These are phyloP conservation scores for Schizosaccharomyces cryophilus DNA, from an alignment of 805 yeast species.

Conservation along the genomic window DNA sequence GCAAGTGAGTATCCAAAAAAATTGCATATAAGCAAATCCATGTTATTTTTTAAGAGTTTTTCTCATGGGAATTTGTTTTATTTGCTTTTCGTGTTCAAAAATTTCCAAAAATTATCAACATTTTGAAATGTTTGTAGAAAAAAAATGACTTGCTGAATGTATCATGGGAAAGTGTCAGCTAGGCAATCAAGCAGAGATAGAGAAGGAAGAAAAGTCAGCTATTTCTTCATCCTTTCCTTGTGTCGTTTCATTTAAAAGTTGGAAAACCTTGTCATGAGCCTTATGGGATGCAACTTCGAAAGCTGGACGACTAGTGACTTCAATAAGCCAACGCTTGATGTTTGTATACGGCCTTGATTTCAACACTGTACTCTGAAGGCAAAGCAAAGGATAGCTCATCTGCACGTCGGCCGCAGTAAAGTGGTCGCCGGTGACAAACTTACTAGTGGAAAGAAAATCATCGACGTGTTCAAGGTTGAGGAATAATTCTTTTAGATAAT, in stretches of 20 bases:
- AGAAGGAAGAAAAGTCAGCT: too few relatives aligned
- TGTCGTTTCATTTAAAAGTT: neutral
- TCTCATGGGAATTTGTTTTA: too few relatives aligned
- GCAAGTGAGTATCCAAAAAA: too few relatives aligned
- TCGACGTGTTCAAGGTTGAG: conserved; percentile 21
- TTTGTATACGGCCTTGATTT: conserved; percentile 7
- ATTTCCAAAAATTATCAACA: too few relatives aligned
- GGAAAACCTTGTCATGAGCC: neutral
- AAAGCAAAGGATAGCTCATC: conserved; percentile 37
- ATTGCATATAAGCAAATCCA: too few relatives aligned
- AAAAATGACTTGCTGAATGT: too few relatives aligned
- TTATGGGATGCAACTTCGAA: conserved; percentile 7
- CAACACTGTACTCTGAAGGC: conserved; percentile 28
- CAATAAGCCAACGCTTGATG: conserved; percentile 10
- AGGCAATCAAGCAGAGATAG: too few relatives aligned
- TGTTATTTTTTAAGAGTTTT: too few relatives aligned
- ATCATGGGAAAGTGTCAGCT: too few relatives aligned
- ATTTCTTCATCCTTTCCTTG: too few relatives aligned
- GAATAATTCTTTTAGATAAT: conserved; percentile 24
- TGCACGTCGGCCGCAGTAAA: conserved; percentile 38
- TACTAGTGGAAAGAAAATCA: conserved; percentile 17
- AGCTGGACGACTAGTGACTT: conserved; percentile 12
- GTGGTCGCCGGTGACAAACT: conserved; percentile 36
- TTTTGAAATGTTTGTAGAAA: too few relatives aligned
- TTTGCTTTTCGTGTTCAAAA: too few relatives aligned